A percentile compares a stretch with the other conserved stretches of the same genome.
phyloP scores from a whole-genome alignment of 257 asterid species.

The Solanum pimpinellifolium region DNA sequence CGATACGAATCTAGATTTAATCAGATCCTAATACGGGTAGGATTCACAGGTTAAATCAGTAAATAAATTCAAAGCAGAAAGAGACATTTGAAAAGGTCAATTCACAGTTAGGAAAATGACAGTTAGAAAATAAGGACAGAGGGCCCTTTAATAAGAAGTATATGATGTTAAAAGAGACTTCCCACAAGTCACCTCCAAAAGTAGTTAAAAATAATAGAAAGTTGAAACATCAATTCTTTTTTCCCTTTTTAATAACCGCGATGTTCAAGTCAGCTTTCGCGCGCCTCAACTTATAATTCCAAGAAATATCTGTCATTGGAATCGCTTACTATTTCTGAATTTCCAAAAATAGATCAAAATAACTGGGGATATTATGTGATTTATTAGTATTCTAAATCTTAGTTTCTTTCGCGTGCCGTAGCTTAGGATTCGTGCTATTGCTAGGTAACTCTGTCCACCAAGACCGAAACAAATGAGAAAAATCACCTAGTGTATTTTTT shows the following conservation, averaged over 20 bases:
- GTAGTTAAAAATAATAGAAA: slow-evolving; percentile 28
- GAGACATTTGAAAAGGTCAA: slow-evolving; percentile 31
- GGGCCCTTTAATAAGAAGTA: background rate
- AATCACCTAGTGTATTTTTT: too few species aligned
- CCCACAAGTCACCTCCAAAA: slow-evolving; percentile 20
- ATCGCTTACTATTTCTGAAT: too few species aligned
- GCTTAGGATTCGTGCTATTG: too few species aligned
- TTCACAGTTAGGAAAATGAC: slow-evolving; percentile 30
- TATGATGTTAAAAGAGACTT: slow-evolving; percentile 2
- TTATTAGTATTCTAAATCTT: too few species aligned
- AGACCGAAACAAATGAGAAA: background rate
- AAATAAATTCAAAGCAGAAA: slow-evolving; percentile 7
- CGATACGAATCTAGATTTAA: background rate
- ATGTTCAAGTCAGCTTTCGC: accelerated
- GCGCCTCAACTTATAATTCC: accelerated
- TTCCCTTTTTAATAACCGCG: background rate
- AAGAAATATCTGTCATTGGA: accelerated
- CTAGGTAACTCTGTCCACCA: background rate
- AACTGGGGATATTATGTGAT: too few species aligned
- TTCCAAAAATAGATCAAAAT: too few species aligned
- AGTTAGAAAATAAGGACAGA: slow-evolving; percentile 5
- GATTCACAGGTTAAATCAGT: background rate
- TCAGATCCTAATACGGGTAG: accelerated
- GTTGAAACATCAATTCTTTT: slow-evolving; percentile 30
- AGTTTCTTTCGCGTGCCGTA: too few species aligned